Percentiles rank a stretch among this genome's conserved stretches.
These are phyloP conservation scores for Xylaria digitata DNA, from an alignment of 2,329 filamentous ascomycete species.

Conservation along the genomic window DNA sequence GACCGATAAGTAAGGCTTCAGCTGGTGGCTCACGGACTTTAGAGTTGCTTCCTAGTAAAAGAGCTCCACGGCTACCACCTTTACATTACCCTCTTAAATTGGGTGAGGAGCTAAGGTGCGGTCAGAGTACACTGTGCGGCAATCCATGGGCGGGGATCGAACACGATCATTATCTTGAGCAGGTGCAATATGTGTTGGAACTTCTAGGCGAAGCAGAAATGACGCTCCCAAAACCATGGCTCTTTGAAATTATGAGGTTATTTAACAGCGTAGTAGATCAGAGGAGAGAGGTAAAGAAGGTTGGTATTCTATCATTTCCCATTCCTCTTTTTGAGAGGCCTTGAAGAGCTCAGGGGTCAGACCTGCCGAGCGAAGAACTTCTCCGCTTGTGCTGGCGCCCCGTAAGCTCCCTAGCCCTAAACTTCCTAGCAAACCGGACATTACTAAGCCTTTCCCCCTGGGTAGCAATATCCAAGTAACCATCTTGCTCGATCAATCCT, in stretches of 20 bases:
- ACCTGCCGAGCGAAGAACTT: too few species aligned
- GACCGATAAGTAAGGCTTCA: too few species aligned
- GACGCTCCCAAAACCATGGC: not conserved
- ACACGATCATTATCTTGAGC: conserved; percentile 1
- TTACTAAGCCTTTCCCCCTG: too few species aligned
- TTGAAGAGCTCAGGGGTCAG: not conserved
- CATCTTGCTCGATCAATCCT: not conserved
- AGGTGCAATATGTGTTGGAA: not conserved
- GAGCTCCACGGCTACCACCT: not conserved
- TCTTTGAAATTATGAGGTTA: conserved; percentile 15
- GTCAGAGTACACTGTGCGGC: not conserved
- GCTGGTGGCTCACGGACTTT: not conserved
- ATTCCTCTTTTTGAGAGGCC: not conserved
- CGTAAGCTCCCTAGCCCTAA: not conserved
- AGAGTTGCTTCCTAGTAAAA: not conserved
- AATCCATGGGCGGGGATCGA: not conserved
- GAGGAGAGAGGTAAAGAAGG: not conserved
- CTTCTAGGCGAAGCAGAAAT: not conserved
- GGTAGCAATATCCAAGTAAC: not conserved
- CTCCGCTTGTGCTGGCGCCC: not conserved
- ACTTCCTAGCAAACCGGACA: not conserved
- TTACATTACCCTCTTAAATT: not conserved
- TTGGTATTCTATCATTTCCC: not conserved
- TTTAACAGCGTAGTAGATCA: not conserved
- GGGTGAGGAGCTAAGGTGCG: too few species aligned